Conservation (phyloP, 495 filamentous ascomycete species). For the Penicillium pulvis region DNA sequence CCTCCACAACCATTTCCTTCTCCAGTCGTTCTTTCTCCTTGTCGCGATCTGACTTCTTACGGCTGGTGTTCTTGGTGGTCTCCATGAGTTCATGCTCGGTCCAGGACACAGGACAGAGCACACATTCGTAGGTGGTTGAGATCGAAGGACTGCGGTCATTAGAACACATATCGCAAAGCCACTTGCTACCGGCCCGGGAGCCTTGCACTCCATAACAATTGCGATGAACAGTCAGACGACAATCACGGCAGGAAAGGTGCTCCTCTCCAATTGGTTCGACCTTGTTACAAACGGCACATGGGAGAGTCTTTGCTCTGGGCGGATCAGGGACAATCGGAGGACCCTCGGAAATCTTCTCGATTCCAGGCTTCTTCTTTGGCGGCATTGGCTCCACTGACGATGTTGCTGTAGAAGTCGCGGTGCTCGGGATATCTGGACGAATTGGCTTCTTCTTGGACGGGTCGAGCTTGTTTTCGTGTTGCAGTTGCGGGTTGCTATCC, state of each 20-base stretch:
- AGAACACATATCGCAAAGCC: constrained; percentile 93
- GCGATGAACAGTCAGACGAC: constrained; percentile 89
- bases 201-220: constrained; percentile 86
- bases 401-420: constrained; percentile 47
- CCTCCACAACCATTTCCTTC: constrained; percentile 73
- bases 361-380: constrained; percentile 58
- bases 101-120: constrained; percentile 76
- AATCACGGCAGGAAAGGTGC: constrained; percentile 77
- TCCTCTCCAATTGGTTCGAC: constrained; percentile 72
- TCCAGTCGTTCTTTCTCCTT: constrained; percentile 84
- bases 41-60: constrained; percentile 93
- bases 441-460: constrained; percentile 60
- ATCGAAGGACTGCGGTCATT: constrained; percentile 88
- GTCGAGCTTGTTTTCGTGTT: constrained; percentile 42
- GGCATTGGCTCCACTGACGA: constrained; percentile 51
- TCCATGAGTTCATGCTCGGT: constrained; percentile 83
- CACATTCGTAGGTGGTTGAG: constrained; percentile 88
- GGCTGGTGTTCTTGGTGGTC: constrained; percentile 77
- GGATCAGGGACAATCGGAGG: constrained; percentile 67
- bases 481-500: constrained; percentile 42
- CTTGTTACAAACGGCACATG: constrained; percentile 82
- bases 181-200: constrained; percentile 71
- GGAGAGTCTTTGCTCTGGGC: constrained; percentile 72
- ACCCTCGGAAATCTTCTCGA: constrained; percentile 34
- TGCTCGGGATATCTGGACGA: constrained; percentile 55